phyloP scores from a whole-genome alignment of 1,284 basidiomycete genomes.

The Heliocybe sulcata region DNA sequence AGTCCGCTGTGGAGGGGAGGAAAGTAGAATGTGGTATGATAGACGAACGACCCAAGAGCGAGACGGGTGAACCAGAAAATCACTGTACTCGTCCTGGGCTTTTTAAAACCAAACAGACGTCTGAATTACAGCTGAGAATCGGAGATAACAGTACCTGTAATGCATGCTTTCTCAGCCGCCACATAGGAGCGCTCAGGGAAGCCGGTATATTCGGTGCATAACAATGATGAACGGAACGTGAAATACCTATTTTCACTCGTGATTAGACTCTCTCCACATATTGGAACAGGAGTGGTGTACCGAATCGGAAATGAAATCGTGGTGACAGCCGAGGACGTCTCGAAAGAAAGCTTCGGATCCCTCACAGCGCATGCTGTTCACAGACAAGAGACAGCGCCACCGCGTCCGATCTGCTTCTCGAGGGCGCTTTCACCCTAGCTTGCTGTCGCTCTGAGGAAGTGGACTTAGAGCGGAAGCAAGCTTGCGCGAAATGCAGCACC shows the following conservation, averaged over 20 bases:
- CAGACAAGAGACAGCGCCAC: too few relatives aligned
- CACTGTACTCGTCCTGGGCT: background rate
- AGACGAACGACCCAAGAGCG: background rate
- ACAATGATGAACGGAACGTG: background rate
- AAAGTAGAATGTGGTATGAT: background rate
- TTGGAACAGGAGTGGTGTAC: background rate
- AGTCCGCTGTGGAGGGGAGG: too few relatives aligned
- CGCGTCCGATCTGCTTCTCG: too few relatives aligned
- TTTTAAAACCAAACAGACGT: background rate
- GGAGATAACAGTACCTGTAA: background rate
- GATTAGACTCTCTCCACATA: background rate
- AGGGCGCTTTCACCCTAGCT: background rate
- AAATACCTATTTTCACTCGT: background rate
- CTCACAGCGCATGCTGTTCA: background rate
- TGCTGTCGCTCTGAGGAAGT: background rate
- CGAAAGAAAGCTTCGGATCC: background rate
- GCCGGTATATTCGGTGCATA: background rate
- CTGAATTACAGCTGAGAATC: background rate
- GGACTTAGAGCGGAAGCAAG: background rate
- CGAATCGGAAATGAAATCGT: background rate
- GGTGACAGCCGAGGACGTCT: background rate
- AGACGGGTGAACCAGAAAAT: background rate
- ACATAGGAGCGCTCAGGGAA: background rate
- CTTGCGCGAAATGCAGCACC: background rate
- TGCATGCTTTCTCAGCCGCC: background rate